These are phyloP conservation scores for Maudiozyma saulgeensis DNA, from an alignment of 805 yeast species.

Conservation along the genomic window DNA sequence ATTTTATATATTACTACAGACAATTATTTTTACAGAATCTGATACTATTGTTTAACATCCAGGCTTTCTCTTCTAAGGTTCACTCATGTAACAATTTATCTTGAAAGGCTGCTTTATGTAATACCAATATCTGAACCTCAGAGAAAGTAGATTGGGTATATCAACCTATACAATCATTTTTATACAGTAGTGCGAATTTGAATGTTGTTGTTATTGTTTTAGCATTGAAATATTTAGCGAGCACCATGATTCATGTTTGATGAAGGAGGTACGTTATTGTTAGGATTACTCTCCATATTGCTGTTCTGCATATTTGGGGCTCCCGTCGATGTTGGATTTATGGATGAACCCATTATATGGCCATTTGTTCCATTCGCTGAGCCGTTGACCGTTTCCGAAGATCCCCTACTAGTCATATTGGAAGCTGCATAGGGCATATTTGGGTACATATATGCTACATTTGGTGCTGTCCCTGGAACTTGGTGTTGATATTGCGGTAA, in stretches of 20 bases:
- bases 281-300: neutral
- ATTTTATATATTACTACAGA: too few species aligned
- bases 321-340: neutral
- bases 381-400: neutral
- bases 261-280: neutral
- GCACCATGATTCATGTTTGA: neutral
- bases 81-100: too few species aligned
- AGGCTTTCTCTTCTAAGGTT: too few species aligned
- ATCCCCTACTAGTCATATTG: neutral
- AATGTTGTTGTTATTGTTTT: too few species aligned
- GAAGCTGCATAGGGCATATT: neutral
- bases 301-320: neutral
- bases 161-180: too few species aligned
- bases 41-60: too few species aligned
- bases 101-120: too few species aligned
- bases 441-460: neutral
- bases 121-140: too few species aligned
- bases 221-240: neutral
- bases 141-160: too few species aligned
- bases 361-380: neutral
- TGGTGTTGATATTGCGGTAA: conserved; percentile 4
- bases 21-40: too few species aligned
- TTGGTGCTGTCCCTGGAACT: neutral
- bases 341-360: neutral
- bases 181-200: too few species aligned